Evolutionary conservation across 805 yeast species (phyloP), one percentile per base, ranked within the genome.

Genomic region (Wickerhamomyces chaumierensis): DNA sequence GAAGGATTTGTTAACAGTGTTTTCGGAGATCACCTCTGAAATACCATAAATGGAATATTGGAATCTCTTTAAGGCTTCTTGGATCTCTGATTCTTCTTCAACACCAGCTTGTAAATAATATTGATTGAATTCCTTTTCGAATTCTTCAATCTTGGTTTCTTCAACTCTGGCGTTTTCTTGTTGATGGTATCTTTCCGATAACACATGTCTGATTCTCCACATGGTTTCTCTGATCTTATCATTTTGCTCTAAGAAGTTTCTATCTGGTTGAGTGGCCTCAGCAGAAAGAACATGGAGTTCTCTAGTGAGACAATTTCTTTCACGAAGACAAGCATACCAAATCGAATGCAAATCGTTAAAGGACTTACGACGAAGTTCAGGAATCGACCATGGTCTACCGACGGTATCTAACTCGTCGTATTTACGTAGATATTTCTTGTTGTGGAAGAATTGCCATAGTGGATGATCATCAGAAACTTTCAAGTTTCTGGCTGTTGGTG

Each of bases 341-440:
- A 92, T 66, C 29, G 77, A 73, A 60, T 92, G 98, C 49, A 92
- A 65, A 56, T 92, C 98, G 32, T 87, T 92, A 54, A 87, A 92
- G 15, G 85, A 75, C 60, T 92, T 92, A 44, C 94, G 72, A 57
- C 98, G 77, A 50, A 92, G 71, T 56, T 90, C 97, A 4, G 86
- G 81, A 39, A 87, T 68, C 5, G 81, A 63, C 98, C 98, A 92
- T 4, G 92, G 65, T 50, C 95, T 71, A 14, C 92, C 78, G 9
- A 65, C 62, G 21, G 58, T 55, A 37, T 71, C 65, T 21, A 76
- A 51, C 18, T 78, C 83, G 2, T 67, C 73, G 3, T 70, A 60
- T 2, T 66, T 56, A 48, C 96, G 72, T 42, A 82, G 61, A 42
- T 78, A 75, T 50, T 70, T 66, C 41, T 77, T 68, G 31, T 82